Percentiles rank a stretch among this genome's conserved stretches.
These are phyloP conservation scores for Staphylotrichum longicolle DNA, from an alignment of 495 filamentous ascomycete genomes.

Conservation along the genomic window DNA sequence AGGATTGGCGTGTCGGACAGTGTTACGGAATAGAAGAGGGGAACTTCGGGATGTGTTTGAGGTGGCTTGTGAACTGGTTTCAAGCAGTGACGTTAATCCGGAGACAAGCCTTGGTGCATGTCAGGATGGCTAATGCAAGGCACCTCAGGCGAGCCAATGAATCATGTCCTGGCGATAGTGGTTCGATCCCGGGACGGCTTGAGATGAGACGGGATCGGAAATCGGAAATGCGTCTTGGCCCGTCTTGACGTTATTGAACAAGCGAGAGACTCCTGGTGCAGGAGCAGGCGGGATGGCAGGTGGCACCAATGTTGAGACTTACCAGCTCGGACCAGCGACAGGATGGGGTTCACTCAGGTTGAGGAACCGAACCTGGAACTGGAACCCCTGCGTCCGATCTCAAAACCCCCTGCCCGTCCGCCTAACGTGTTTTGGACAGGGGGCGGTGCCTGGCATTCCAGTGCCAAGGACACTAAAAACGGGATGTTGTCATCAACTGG, in stretches of 20 bases:
- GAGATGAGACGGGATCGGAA: background rate
- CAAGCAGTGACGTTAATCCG: slow-evolving; percentile 8
- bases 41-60: background rate
- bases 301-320: too few relatives aligned
- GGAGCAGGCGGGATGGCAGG: too few relatives aligned
- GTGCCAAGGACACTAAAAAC: slow-evolving; percentile 16
- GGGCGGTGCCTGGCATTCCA: background rate
- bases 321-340: too few relatives aligned
- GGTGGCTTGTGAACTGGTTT: background rate
- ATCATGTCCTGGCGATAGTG: too few relatives aligned
- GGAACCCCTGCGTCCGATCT: background rate
- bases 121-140: slow-evolving; percentile 5
- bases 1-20: background rate
- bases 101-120: background rate
- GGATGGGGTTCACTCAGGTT: too few relatives aligned
- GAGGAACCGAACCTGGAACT: too few relatives aligned
- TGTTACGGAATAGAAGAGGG: background rate
- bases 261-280: too few relatives aligned
- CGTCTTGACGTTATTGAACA: too few relatives aligned
- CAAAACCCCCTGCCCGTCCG: too few relatives aligned
- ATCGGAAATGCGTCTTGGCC: too few relatives aligned
- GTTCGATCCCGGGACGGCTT: background rate
- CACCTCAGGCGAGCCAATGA: slow-evolving; percentile 19
- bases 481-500: slow-evolving; percentile 19
- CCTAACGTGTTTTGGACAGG: background rate